Evolutionary conservation across 2,329 filamentous ascomycete genomes (phyloP).

Genomic region (Botrytis pseudocinerea): DNA sequence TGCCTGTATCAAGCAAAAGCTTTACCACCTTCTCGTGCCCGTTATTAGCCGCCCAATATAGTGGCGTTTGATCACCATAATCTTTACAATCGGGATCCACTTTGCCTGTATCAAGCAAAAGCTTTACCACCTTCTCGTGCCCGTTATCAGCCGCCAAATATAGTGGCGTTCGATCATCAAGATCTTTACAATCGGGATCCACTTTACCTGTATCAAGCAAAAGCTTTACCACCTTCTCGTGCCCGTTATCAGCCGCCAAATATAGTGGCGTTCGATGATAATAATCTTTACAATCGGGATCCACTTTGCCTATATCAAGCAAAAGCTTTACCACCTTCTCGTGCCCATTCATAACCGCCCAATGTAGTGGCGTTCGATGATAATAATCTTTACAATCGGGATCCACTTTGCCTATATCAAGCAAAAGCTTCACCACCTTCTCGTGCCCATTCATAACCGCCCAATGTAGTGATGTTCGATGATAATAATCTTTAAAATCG

Average conservation of each 20-base stretch:
- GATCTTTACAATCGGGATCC: not conserved
- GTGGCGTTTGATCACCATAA: not conserved
- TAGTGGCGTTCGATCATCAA: not conserved
- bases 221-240: not conserved
- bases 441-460: not conserved
- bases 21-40: not conserved
- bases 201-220: not conserved
- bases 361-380: not conserved
- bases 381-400: too few relatives aligned
- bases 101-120: not conserved
- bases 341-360: not conserved
- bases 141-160: accelerated
- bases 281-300: accelerated
- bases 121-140: not conserved
- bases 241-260: not conserved
- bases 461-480: not conserved
- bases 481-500: not conserved
- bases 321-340: not conserved
- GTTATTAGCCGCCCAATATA: accelerated
- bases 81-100: not conserved
- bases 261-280: not conserved
- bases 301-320: not conserved
- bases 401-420: not conserved
- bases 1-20: not conserved
- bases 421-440: not conserved